Conservation (phyloP, 2,329 filamentous ascomycete genomes). For the Penicillium nordicum region DNA sequence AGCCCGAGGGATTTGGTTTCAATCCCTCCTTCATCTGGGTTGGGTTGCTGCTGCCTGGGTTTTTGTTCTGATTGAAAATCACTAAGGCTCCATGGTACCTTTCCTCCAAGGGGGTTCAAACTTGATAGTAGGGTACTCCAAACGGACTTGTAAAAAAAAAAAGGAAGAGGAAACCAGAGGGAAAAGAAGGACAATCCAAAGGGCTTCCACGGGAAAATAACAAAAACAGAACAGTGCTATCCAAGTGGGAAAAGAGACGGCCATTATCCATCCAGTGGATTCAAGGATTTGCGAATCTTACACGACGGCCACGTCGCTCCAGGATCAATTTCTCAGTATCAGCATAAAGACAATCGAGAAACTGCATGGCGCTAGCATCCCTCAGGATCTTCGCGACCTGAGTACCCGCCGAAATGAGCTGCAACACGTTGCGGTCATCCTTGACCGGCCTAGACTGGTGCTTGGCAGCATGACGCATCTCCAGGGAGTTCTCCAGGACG, state of each 20-base stretch:
- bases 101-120: not conserved
- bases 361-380: slow-evolving; percentile 79
- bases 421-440: slow-evolving; percentile 83
- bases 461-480: slow-evolving; percentile 82
- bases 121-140: not conserved
- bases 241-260: slow-evolving; percentile 6
- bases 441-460: slow-evolving; percentile 79
- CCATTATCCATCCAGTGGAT: slow-evolving; percentile 4
- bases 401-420: slow-evolving; percentile 80
- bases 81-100: not conserved
- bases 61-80: not conserved
- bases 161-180: not conserved
- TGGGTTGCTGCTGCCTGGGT: not conserved
- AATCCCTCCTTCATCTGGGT: not conserved
- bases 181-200: slow-evolving; percentile 2
- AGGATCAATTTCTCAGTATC: slow-evolving; percentile 76
- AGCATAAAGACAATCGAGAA: slow-evolving; percentile 76
- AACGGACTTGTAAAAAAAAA: not conserved
- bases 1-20: not conserved
- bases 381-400: slow-evolving; percentile 85
- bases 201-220: slow-evolving; percentile 1
- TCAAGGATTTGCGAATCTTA: slow-evolving; percentile 36
- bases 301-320: slow-evolving; percentile 51
- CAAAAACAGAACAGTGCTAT: not conserved
- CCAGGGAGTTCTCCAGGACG: slow-evolving; percentile 80